Evolutionary conservation across 345 rosid species (phyloP).

Genomic region (Eucalyptus sideroxylon): DNA sequence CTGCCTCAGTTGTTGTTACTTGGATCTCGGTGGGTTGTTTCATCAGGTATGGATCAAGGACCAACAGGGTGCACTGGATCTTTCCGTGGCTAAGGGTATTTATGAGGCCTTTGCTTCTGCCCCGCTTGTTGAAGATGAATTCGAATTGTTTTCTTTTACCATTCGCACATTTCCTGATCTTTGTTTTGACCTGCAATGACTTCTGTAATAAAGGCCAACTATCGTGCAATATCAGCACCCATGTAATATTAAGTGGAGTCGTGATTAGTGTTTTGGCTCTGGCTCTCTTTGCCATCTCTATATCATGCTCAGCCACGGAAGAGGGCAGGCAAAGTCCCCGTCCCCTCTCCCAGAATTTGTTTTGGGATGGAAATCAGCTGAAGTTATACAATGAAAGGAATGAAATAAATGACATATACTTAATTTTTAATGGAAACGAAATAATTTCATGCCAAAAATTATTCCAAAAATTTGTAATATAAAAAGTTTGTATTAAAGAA

Average conservation of each 20-base stretch:
- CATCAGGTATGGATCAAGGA: not conserved
- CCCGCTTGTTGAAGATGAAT: not conserved
- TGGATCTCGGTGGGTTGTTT: not conserved
- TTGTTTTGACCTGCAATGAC: not conserved
- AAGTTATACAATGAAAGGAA: not conserved
- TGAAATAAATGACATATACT: too few species aligned
- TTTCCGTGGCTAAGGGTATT: not conserved
- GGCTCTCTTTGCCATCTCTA: not conserved
- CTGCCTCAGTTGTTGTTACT: not conserved
- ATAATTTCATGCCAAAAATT: too few species aligned
- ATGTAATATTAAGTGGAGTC: not conserved
- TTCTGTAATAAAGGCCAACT: not conserved
- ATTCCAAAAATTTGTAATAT: too few species aligned
- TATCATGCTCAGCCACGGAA: not conserved
- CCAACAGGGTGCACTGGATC: not conserved
- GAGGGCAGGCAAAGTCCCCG: not conserved
- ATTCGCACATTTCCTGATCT: not conserved
- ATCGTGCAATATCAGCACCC: not conserved
- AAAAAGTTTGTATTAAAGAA: too few species aligned
- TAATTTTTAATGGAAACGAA: not conserved
- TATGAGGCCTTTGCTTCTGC: not conserved
- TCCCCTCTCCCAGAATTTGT: not conserved
- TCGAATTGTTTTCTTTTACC: not conserved
- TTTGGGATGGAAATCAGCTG: not conserved
- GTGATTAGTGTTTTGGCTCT: not conserved